Base-by-base conservation (phyloP, 2,329 filamentous ascomycete genomes). In the Claviceps monticola region DNA sequence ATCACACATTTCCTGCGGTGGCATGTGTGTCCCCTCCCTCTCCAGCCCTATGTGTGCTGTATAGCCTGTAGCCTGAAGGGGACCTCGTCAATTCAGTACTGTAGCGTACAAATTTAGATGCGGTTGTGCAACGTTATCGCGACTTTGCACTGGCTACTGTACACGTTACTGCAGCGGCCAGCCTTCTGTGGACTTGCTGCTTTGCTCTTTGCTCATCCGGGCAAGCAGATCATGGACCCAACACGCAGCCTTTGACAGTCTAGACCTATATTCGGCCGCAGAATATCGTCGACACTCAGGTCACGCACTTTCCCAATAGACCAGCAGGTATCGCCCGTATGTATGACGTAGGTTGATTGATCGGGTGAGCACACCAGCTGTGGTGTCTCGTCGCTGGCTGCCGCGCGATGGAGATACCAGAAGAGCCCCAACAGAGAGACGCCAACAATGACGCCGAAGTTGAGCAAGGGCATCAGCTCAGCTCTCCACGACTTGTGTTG, bases 401-500 rank as follows among this genome's bases (percentile, higher is more conserved):
- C 58, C 2, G 61, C 62, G 51, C 62, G 59, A 52, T 66, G 62
- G 17, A 77, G 64, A 60, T 71, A 72, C 71, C 72, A 77, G 54
- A 74, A 71, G 44, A 80, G 57, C 17, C 71, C 60, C 37, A 80
- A 59, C 47, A 81, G 62, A 54, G 71, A 74, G 16, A 79, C 58
- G 4, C 75, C 66, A 50, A 78, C 68, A 38, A 81, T 61, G 54
- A 80, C 62, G 51, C 75, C 76, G 63, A 80, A 81, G 59, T 79
- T 79, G 59, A 81, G 67, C 56, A 81, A 65, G n/a, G 74, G 74
- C 66, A 69, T 71, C 65, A 76, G 66, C 54, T 76, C 72, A 37
- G 71, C 68, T 34, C 77, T 69, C 71, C 76, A 74, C 5, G 76
- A 73, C 36, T 65, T 64, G 41, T 61, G 66, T 56, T 55, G 58